These are phyloP conservation scores for Hura crepitans DNA, from an alignment of 441 rosid species.

Conservation along the genomic window DNA sequence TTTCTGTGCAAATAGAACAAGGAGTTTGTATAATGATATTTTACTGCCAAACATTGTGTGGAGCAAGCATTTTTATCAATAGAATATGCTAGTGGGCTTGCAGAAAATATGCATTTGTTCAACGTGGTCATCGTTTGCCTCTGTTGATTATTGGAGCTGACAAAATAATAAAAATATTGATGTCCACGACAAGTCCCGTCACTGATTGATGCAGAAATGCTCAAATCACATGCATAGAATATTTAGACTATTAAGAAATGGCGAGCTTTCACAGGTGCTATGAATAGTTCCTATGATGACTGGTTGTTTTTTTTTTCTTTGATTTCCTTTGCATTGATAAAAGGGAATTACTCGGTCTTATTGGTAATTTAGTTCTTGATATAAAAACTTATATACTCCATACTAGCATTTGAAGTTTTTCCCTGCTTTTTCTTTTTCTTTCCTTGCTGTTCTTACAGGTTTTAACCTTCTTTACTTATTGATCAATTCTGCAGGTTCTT, in stretches of 20 bases:
- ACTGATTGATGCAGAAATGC: background rate
- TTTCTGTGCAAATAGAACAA: too few relatives aligned
- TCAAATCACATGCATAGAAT: background rate
- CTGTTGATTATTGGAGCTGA: too few relatives aligned
- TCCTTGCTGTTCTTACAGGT: background rate
- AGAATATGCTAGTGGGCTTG: too few relatives aligned
- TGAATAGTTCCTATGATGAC: background rate
- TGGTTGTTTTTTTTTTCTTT: background rate
- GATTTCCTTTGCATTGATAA: background rate
- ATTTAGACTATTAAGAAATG: background rate
- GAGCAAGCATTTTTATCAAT: too few relatives aligned
- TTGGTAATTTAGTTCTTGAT: background rate
- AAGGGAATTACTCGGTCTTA: background rate
- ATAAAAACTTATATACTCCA: background rate
- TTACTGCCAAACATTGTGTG: too few relatives aligned
- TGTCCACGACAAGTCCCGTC: too few relatives aligned
- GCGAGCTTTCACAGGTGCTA: background rate
- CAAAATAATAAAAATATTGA: too few relatives aligned
- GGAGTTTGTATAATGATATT: too few relatives aligned
- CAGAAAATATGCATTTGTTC: too few relatives aligned
- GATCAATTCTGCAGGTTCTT: constrained; percentile 56
- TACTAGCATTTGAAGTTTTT: background rate
- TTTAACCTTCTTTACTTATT: background rate
- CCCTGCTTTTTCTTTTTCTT: background rate
- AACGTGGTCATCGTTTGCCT: too few relatives aligned